phyloP scores from a whole-genome alignment of 768 basidiomycete genomes.

The Macrolepiota fuliginosa region DNA sequence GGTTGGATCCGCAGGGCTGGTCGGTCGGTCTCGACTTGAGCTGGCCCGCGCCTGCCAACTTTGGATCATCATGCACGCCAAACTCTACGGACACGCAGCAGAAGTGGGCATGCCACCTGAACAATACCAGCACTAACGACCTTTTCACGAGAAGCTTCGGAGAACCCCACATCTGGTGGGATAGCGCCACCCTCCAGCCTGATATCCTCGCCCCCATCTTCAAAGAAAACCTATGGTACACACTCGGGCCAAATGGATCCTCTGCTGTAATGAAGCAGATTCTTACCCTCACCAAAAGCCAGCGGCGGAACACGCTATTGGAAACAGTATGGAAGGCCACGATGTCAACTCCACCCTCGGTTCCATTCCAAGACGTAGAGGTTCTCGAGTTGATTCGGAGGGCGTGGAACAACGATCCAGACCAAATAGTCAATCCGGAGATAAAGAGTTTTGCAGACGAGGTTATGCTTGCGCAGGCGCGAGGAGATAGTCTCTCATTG shows the following conservation, averaged over 20 bases:
- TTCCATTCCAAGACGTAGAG: constrained; percentile 9
- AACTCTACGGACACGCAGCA: constrained; percentile 4
- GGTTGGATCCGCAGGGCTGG: constrained; percentile 14
- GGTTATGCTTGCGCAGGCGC: constrained; percentile 8
- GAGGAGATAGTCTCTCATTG: constrained; percentile 6
- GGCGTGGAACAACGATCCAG: constrained; percentile 9
- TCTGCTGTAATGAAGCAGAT: constrained; percentile 17
- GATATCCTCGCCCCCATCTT: constrained; percentile 1
- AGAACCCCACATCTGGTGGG: constrained; percentile 11
- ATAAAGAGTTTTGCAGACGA: constrained; percentile 7
- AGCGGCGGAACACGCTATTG: constrained; percentile 13
- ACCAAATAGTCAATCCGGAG: constrained; percentile 8
- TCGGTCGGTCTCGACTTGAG: constrained; percentile 9
- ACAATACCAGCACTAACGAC: constrained; percentile 1
- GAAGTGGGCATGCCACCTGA: constrained; percentile 8
- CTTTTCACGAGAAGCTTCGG: constrained; percentile 1
- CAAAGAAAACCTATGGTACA: constrained; percentile 11
- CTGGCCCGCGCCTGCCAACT: background rate
- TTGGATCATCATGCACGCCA: background rate
- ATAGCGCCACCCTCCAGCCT: background rate
- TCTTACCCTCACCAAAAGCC: constrained; percentile 14
- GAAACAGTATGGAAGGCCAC: constrained; percentile 10
- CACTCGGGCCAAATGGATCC: constrained; percentile 9
- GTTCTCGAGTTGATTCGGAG: constrained; percentile 11
- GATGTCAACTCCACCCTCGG: constrained; percentile 4